Conservation (phyloP, 192 early-diverging fungal species). For the Paraglomus occultum region DNA sequence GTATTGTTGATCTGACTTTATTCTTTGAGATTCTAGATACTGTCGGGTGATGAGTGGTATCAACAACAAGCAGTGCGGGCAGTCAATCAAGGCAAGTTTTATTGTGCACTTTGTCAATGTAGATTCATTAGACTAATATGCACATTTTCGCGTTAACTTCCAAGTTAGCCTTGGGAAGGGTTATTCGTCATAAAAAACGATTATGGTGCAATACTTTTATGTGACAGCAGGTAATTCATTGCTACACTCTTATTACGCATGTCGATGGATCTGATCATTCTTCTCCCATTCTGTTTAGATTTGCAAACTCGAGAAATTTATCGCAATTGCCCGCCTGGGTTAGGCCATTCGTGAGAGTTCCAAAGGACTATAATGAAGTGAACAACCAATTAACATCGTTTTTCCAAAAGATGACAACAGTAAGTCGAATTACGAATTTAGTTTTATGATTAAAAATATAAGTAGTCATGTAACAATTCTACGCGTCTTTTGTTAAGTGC, state of each 20-base stretch:
- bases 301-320: not conserved
- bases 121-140: not conserved
- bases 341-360: constrained; percentile 3
- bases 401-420: constrained; percentile 5
- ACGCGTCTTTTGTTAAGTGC: no score
- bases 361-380: not conserved
- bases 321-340: not conserved
- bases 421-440: no score
- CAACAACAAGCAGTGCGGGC: constrained; percentile 60
- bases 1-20: not conserved
- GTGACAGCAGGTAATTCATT: constrained; percentile 5
- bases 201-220: constrained; percentile 58
- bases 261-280: not conserved
- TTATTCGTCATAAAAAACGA: constrained; percentile 60
- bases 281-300: not conserved
- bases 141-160: constrained; percentile 11
- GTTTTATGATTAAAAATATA: no score
- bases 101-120: constrained; percentile 17
- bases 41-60: constrained; percentile 61
- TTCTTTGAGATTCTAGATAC: no score
- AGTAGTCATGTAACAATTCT: no score
- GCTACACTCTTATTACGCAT: not conserved
- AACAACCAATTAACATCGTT: not conserved
- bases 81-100: constrained; percentile 53
- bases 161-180: constrained; percentile 43